phyloP scores from a whole-genome alignment of 768 basidiomycete genomes.

The Termitomyces sp. region DNA sequence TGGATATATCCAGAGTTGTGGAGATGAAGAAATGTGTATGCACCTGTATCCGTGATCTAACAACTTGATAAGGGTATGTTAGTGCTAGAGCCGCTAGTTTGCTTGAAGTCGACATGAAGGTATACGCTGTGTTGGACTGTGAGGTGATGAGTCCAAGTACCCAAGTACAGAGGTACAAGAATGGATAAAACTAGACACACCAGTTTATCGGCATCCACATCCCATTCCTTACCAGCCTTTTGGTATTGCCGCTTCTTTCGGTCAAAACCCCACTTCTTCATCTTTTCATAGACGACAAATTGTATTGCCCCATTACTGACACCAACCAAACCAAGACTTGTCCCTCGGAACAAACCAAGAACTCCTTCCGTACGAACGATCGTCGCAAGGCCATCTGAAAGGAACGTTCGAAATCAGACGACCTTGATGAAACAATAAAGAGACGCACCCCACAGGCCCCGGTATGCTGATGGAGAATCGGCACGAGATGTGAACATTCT shows the following conservation, averaged over 20 bases:
- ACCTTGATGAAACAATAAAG: not conserved
- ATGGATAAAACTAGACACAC: slow-evolving; percentile 38
- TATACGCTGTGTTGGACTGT: slow-evolving; percentile 89
- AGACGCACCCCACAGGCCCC: slow-evolving; percentile 67
- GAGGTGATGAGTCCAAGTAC: not conserved
- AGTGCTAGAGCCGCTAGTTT: slow-evolving; percentile 77
- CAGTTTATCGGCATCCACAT: slow-evolving; percentile 75
- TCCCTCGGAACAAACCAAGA: slow-evolving; percentile 81
- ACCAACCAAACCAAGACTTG: slow-evolving; percentile 81
- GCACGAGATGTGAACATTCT: slow-evolving; percentile 86
- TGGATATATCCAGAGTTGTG: not conserved
- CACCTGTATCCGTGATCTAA: slow-evolving; percentile 91
- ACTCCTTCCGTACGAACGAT: slow-evolving; percentile 74
- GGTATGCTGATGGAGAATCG: slow-evolving; percentile 68
- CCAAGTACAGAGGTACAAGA: not conserved
- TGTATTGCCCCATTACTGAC: slow-evolving; percentile 94
- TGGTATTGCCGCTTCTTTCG: slow-evolving; percentile 61
- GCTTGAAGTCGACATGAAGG: slow-evolving; percentile 85
- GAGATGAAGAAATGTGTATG: slow-evolving; percentile 13
- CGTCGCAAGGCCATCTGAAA: slow-evolving; percentile 56
- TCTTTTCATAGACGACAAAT: slow-evolving; percentile 94
- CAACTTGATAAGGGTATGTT: slow-evolving; percentile 97
- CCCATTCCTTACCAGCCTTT: slow-evolving; percentile 58
- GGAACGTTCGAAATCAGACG: not conserved
- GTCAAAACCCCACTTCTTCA: slow-evolving; percentile 88